A percentile compares a stretch with the other conserved stretches of the same genome.
phyloP scores from a whole-genome alignment of 306 rosid species.

The Sphenostylis stenocarpa region DNA sequence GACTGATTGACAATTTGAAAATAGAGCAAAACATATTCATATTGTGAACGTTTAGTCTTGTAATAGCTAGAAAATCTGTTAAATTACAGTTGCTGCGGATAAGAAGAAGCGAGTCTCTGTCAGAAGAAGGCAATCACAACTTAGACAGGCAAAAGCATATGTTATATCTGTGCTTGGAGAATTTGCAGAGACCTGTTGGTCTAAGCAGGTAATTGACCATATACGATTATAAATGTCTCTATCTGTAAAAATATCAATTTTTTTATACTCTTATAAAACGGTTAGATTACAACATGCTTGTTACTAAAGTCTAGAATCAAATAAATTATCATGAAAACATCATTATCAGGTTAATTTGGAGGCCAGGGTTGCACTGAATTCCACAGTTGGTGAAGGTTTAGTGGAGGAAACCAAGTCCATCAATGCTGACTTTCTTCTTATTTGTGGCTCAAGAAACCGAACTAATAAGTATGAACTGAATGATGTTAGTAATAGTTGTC shows the following conservation, averaged over 20 bases:
- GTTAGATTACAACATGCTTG: not conserved
- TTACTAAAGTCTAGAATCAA: not conserved
- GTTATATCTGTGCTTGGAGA: constrained; percentile 92
- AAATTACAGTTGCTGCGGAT: constrained; percentile 47
- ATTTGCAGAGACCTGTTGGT: constrained; percentile 65
- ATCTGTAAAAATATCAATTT: not conserved
- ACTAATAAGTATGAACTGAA: constrained; percentile 46
- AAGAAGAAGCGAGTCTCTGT: constrained; percentile 47
- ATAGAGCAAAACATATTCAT: not conserved
- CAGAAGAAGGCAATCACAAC: constrained; percentile 52
- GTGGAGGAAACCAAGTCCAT: constrained; percentile 64
- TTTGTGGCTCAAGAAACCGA: constrained; percentile 62
- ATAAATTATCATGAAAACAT: constrained; percentile 15
- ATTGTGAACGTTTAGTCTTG: not conserved
- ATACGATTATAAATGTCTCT: not conserved
- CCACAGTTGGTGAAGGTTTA: constrained; percentile 62
- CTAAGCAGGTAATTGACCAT: constrained; percentile 61
- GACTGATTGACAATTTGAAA: not conserved
- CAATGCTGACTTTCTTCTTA: constrained; percentile 75
- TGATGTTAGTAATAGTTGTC: not conserved
- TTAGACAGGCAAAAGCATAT: constrained; percentile 81
- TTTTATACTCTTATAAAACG: not conserved
- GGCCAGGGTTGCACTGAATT: constrained; percentile 72
- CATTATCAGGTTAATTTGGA: constrained; percentile 76
- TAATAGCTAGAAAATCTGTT: not conserved